phyloP scores from a whole-genome alignment of 495 filamentous ascomycete species.

The Jackrogersella multiformis region DNA sequence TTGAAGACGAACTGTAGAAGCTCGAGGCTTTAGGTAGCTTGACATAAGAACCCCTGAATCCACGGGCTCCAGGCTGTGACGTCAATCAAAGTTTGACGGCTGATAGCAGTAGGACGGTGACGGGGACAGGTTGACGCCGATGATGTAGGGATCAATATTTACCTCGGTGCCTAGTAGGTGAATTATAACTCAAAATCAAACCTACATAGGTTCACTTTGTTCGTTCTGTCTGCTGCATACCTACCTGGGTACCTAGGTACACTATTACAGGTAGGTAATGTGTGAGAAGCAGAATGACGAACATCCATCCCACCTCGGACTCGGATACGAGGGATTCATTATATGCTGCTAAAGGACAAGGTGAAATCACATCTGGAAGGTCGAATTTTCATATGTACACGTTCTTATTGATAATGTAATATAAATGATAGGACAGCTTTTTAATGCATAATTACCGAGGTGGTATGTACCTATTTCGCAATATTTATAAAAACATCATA shows the following conservation, averaged over 20 bases:
- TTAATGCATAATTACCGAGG: slow-evolving; percentile 1
- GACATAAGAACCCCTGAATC: slow-evolving; percentile 16
- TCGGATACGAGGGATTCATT: neutral
- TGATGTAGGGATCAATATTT: neutral
- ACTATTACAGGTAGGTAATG: neutral
- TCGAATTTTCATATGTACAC: neutral
- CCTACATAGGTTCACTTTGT: slow-evolving; percentile 8
- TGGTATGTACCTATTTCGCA: no score
- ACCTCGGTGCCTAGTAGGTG: no score
- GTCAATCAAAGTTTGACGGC: slow-evolving; percentile 16
- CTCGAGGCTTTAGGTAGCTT: no score
- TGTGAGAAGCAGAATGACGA: neutral
- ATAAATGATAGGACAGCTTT: neutral
- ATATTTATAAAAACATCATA: neutral
- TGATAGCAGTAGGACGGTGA: neutral
- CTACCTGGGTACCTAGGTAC: no score
- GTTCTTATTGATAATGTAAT: neutral
- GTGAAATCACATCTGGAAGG: slow-evolving; percentile 6
- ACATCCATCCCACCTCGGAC: slow-evolving; percentile 1
- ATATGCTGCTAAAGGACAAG: neutral
- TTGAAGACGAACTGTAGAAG: neutral
- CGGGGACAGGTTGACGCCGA: slow-evolving; percentile 16
- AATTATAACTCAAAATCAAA: slow-evolving; percentile 1
- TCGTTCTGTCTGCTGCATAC: slow-evolving; percentile 2
- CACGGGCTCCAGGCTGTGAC: no score